phyloP scores from a whole-genome alignment of 2,329 filamentous ascomycete genomes.

The Monosporascus sp. region DNA sequence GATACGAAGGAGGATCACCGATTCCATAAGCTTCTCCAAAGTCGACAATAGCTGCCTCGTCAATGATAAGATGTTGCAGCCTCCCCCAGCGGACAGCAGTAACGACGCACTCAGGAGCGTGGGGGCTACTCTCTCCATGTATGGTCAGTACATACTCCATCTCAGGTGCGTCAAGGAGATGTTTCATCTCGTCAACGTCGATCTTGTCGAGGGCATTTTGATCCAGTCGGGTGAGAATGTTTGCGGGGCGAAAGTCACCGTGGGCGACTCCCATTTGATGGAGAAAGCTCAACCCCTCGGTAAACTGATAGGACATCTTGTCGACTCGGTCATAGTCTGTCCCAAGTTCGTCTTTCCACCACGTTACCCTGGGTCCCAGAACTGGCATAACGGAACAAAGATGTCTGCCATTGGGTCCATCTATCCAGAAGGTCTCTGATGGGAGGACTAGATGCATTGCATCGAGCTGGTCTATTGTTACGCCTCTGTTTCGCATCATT shows the following conservation, averaged over 20 bases:
- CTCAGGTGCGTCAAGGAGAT: neutral
- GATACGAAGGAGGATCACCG: neutral
- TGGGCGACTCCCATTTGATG: neutral
- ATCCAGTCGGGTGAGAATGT: neutral
- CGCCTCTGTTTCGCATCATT: neutral
- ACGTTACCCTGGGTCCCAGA: neutral
- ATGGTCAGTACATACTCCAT: neutral
- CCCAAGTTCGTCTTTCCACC: neutral
- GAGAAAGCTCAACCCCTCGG: neutral
- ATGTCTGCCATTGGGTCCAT: slow-evolving; percentile 1
- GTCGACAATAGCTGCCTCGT: neutral
- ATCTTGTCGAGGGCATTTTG: neutral
- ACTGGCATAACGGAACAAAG: neutral
- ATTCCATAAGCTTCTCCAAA: neutral
- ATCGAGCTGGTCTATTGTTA: neutral
- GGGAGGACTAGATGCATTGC: neutral
- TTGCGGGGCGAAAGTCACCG: neutral
- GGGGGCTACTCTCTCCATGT: neutral
- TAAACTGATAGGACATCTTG: neutral
- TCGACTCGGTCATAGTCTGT: neutral
- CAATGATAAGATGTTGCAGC: neutral
- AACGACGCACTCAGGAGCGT: neutral
- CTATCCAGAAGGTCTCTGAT: neutral
- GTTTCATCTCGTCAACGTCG: neutral
- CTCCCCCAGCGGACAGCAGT: neutral